Conservation (phyloP, 140 eudicot species). For the Cichorium intybus region DNA sequence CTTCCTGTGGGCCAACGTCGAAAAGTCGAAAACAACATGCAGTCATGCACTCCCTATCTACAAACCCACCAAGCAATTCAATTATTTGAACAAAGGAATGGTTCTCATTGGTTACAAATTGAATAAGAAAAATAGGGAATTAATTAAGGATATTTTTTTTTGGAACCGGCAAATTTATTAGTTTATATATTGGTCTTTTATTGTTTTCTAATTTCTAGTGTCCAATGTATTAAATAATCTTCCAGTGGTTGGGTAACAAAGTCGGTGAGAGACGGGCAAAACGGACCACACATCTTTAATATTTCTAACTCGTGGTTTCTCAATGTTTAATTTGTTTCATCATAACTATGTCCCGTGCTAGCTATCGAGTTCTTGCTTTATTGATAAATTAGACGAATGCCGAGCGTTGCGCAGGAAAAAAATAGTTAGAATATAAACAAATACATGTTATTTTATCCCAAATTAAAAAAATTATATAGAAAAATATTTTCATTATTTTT, state of each 20-base stretch:
- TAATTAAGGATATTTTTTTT: not conserved
- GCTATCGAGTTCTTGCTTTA: not conserved
- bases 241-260: not conserved
- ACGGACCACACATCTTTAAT: not conserved
- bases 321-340: not conserved
- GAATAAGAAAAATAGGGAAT: not conserved
- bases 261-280: not conserved
- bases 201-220: not conserved
- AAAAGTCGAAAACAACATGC: conserved; percentile 16
- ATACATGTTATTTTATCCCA: too few relatives aligned
- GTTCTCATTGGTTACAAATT: not conserved
- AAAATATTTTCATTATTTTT: too few relatives aligned
- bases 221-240: not conserved
- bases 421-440: too few relatives aligned
- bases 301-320: not conserved
- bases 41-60: conserved; percentile 9
- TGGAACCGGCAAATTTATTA: too few relatives aligned
- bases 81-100: conserved; percentile 14
- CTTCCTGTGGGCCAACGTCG: conserved; percentile 17
- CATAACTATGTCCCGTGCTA: not conserved
- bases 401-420: too few relatives aligned
- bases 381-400: too few relatives aligned
- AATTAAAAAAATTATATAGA: too few relatives aligned
- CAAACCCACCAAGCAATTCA: conserved; percentile 26
- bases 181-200: not conserved